phyloP scores from a whole-genome alignment of 257 asterid species.

The Knoxia roxburghii region DNA sequence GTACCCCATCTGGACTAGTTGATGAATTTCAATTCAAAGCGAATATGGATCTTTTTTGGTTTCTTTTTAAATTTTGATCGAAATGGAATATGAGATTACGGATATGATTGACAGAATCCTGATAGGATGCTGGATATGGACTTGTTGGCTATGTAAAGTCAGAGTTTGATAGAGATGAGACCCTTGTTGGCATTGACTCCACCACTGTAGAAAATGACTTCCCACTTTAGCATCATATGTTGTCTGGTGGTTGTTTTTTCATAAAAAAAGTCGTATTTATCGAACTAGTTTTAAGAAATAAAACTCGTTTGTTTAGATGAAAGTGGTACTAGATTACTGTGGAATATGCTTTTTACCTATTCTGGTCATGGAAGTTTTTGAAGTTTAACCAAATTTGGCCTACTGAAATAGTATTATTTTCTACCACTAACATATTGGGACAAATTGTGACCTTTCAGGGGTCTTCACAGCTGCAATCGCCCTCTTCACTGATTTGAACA shows the following conservation, averaged over 20 bases:
- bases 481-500: slow-evolving; percentile 63
- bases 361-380: neutral
- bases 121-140: neutral
- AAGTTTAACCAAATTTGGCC: neutral
- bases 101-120: slow-evolving; percentile 9
- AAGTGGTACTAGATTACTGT: no score
- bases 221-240: no score
- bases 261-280: no score
- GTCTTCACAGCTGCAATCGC: slow-evolving; percentile 81
- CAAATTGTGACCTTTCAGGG: slow-evolving; percentile 37
- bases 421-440: neutral
- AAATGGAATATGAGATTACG: slow-evolving; percentile 11
- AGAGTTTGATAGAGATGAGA: neutral
- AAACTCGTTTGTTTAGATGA: no score
- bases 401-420: neutral
- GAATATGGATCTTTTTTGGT: slow-evolving; percentile 4
- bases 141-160: neutral
- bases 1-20: neutral
- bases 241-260: no score
- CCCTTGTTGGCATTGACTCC: neutral
- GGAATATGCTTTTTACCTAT: neutral
- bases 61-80: neutral
- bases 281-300: no score
- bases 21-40: neutral
- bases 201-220: neutral